Evolutionary conservation across 2,329 filamentous ascomycete genomes (phyloP).

Genomic region (Byssoonygena ceratinophila): DNA sequence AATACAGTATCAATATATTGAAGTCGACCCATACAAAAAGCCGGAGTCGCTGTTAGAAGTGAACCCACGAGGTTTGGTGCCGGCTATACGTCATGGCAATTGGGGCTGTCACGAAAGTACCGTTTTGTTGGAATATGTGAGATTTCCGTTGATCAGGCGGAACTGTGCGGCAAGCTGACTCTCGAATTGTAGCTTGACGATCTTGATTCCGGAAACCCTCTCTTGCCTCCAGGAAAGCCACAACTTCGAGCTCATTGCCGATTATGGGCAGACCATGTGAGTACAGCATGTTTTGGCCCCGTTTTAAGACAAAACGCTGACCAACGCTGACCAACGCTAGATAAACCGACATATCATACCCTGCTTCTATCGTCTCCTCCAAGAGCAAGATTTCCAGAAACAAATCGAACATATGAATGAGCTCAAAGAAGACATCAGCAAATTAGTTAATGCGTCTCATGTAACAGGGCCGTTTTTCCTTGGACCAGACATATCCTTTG

Average conservation of each 20-base stretch:
- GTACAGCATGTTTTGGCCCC: constrained; percentile 21
- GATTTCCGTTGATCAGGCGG: constrained; percentile 20
- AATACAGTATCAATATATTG: constrained; percentile 73
- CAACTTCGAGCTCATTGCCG: constrained; percentile 62
- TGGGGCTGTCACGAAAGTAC: constrained; percentile 76
- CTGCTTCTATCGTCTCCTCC: constrained; percentile 62
- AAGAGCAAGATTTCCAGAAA: constrained; percentile 50
- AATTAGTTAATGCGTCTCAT: constrained; percentile 48
- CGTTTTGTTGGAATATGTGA: constrained; percentile 74
- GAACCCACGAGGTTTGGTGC: constrained; percentile 65
- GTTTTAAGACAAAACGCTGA: not conserved
- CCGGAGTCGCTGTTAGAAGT: constrained; percentile 61
- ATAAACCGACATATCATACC: constrained; percentile 69
- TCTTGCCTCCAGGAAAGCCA: constrained; percentile 55
- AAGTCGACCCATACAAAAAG: constrained; percentile 69
- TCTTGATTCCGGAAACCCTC: constrained; percentile 46
- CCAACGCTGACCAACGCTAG: constrained; percentile 39
- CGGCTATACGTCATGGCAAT: constrained; percentile 63
- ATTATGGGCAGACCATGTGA: constrained; percentile 69
- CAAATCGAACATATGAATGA: constrained; percentile 51
- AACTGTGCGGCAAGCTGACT: not conserved
- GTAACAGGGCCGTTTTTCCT: constrained; percentile 59
- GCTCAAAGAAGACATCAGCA: constrained; percentile 56
- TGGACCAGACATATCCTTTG: constrained; percentile 48
- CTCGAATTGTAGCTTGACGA: constrained; percentile 55